Conservation (phyloP, 2,329 filamentous ascomycete species). For the Ceratocystis ficicola region DNA sequence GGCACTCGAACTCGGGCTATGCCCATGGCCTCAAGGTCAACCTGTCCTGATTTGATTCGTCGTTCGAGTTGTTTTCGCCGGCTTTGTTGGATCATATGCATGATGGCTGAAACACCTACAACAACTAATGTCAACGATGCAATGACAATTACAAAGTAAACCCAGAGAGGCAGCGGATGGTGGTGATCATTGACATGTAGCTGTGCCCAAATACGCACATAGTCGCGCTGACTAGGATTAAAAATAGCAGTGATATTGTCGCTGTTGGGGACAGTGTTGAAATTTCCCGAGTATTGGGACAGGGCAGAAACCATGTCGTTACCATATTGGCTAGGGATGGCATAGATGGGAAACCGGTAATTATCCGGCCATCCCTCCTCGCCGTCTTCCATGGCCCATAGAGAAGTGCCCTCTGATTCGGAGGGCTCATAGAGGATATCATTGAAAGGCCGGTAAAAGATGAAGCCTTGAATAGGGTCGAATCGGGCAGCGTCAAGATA, state of each 20-base stretch:
- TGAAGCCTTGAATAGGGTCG: conserved; percentile 49
- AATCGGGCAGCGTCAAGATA: conserved; percentile 53
- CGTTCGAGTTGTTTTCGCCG: conserved; percentile 55
- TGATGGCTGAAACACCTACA: conserved; percentile 51
- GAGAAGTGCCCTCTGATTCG: conserved; percentile 36
- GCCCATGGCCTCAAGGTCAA: conserved; percentile 75
- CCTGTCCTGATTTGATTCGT: conserved; percentile 63
- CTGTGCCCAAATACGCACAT: conserved; percentile 48
- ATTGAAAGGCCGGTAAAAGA: conserved; percentile 50
- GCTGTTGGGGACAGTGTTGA: conserved; percentile 49
- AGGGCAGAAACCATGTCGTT: conserved; percentile 57
- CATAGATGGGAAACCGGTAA: conserved; percentile 73
- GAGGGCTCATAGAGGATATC: conserved; percentile 29
- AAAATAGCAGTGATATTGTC: conserved; percentile 44
- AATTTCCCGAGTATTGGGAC: conserved; percentile 63
- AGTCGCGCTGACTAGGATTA: conserved; percentile 44
- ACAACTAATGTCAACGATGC: conserved; percentile 60
- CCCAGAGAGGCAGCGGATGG: conserved; percentile 63
- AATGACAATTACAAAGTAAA: conserved; percentile 60
- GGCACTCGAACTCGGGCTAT: conserved; percentile 75
- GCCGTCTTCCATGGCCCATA: conserved; percentile 60
- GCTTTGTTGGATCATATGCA: conserved; percentile 65
- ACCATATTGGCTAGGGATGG: conserved; percentile 57
- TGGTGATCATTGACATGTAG: conserved; percentile 37
- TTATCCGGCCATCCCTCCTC: conserved; percentile 53